A percentile compares a stretch with the other conserved stretches of the same genome.
phyloP scores from a whole-genome alignment of 106 monocot species.

The Acorus gramineus region DNA sequence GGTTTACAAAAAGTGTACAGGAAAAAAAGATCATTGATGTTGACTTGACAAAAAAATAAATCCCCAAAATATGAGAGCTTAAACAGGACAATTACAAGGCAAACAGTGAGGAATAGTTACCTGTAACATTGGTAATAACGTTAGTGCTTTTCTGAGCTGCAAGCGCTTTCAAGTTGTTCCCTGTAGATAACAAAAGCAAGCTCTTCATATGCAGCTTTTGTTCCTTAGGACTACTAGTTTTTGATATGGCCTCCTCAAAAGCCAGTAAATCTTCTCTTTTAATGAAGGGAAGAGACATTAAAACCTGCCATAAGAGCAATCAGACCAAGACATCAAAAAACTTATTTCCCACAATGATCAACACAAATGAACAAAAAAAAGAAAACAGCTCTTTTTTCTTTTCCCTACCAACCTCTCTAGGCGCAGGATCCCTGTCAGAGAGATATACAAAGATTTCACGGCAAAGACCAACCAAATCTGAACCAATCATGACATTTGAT shows the following conservation, averaged over 20 bases:
- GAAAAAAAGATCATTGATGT: too few relatives aligned
- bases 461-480: slow-evolving; percentile 81
- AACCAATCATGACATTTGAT: slow-evolving; percentile 76
- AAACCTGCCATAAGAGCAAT: slow-evolving; percentile 40
- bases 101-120: slow-evolving; percentile 16
- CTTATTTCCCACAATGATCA: background rate
- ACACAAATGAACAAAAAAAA: background rate
- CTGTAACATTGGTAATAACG: slow-evolving; percentile 82
- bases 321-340: background rate
- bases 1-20: too few relatives aligned
- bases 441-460: slow-evolving; percentile 87
- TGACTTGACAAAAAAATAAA: background rate
- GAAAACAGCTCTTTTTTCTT: background rate
- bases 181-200: slow-evolving; percentile 66
- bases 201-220: slow-evolving; percentile 80
- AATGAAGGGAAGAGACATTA: slow-evolving; percentile 65
- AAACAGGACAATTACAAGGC: background rate
- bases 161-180: slow-evolving; percentile 80
- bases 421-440: slow-evolving; percentile 61
- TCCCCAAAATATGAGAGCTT: background rate
- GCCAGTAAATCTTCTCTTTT: slow-evolving; percentile 58
- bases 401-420: slow-evolving; percentile 63
- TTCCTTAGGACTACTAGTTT: slow-evolving; percentile 86
- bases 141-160: slow-evolving; percentile 63
- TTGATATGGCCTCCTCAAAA: slow-evolving; percentile 75